Evolutionary conservation across 129 eudicot species (phyloP), one percentile per base, ranked within the genome.

Genomic region (Flaveria sonorensis): DNA sequence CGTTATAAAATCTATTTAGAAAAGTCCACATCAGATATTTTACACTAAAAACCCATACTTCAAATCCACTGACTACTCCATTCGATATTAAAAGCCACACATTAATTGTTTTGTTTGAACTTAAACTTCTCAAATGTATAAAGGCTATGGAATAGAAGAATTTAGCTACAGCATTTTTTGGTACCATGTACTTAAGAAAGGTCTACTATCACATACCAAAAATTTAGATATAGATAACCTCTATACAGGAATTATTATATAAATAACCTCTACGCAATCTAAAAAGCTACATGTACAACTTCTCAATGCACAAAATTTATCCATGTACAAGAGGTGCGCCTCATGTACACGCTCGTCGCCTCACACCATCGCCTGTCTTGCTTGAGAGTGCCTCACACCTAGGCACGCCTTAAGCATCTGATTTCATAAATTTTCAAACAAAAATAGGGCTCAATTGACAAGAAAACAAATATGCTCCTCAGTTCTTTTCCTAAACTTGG

Each of bases 11-110:
- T 60, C 36, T 24, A 23, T 36, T 60, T 60, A 60, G 18, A 60
- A 60, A 60, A 60, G 2, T 12, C 66, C 39, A 52, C 19, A 19
- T 71, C 64, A 72, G 52, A 32, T 48, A 52, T 52, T 72, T 23
- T 18, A 32, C 76, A 32, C 76, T 56, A 53, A 3, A 32, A 39
- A 15, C 2, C 18, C 51, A 72, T 71, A 51, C 46, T 51, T 71
- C 64, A 30, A 13, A 28, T 9, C 46, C 43, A 16, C 47, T 16
- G 20, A 15, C 69, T 5, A 2, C 69, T n/a, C n/a, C n/a, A 4
- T 11, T 60, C 40, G 40, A 36, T 32, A 60, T 3, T 30, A 63
- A n/a, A 26, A 60, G n/a, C 16, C 36, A 11, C 66, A 60, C 16
- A 55, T 55, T 55, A 55, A 55, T 55, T 55, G 62, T 55, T 55